phyloP scores from a whole-genome alignment of 1,139 yeast genomes.

The Arxiozyma bovina region DNA sequence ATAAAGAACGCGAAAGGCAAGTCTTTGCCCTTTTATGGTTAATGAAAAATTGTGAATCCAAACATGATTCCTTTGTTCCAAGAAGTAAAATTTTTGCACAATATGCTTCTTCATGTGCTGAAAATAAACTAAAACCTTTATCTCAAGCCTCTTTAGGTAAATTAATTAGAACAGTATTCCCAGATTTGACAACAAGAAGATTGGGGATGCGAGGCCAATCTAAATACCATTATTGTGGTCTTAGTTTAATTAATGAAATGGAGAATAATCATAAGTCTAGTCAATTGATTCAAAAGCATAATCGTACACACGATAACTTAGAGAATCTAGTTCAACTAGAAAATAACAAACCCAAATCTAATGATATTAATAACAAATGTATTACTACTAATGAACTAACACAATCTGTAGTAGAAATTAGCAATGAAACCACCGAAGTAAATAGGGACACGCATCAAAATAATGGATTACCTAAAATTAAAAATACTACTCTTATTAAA shows the following conservation, averaged over 20 bases:
- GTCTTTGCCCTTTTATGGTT: constrained; percentile 79
- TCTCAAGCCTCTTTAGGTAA: constrained; percentile 88
- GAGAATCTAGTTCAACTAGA: not conserved
- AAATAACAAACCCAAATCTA: not conserved
- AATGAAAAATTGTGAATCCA: constrained; percentile 55
- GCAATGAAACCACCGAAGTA: not conserved
- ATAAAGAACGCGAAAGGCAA: constrained; percentile 60
- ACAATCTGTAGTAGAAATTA: not conserved
- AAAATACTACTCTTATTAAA: not conserved
- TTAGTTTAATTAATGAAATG: constrained; percentile 38
- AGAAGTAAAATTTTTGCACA: constrained; percentile 74
- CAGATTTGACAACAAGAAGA: constrained; percentile 70
- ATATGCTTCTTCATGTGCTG: constrained; percentile 67
- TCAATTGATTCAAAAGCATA: not conserved
- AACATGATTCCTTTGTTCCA: constrained; percentile 69
- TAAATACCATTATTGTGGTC: constrained; percentile 86
- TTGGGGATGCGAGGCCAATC: constrained; percentile 85
- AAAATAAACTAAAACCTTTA: constrained; percentile 56
- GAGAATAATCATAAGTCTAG: not conserved
- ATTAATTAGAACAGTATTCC: constrained; percentile 64
- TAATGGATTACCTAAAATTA: not conserved
- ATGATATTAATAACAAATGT: not conserved
- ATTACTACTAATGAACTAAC: not conserved
- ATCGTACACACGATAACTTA: not conserved
- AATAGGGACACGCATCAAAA: not conserved